phyloP scores from a whole-genome alignment of 2,329 filamentous ascomycete species.

The Cladobotryum mycophilum region DNA sequence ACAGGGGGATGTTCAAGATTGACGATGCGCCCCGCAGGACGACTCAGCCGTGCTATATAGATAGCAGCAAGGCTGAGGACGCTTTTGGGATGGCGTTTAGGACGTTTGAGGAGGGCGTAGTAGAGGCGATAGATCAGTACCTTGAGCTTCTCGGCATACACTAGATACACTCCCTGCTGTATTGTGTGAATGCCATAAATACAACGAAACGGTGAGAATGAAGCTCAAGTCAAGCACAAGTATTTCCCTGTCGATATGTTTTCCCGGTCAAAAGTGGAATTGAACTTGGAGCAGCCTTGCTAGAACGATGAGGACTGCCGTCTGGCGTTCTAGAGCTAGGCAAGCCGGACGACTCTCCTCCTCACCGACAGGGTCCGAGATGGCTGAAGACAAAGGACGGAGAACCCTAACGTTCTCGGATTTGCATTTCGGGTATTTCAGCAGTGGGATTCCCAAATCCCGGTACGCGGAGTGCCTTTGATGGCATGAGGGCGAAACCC shows the following conservation, averaged over 20 bases:
- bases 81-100: conserved; percentile 27
- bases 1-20: conserved; percentile 10
- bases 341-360: background rate
- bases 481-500: too few relatives aligned
- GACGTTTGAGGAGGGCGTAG: conserved; percentile 29
- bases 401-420: too few relatives aligned
- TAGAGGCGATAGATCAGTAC: conserved; percentile 28
- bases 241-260: too few relatives aligned
- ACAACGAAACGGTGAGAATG: background rate
- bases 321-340: background rate
- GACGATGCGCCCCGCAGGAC: background rate
- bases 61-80: conserved; percentile 24
- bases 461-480: too few relatives aligned
- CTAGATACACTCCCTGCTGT: background rate
- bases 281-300: background rate
- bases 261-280: too few relatives aligned
- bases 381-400: too few relatives aligned
- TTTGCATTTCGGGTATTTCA: too few relatives aligned
- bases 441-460: too few relatives aligned
- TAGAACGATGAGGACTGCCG: background rate
- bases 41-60: conserved; percentile 11
- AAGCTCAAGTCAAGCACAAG: too few relatives aligned
- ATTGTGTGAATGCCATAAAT: too few relatives aligned
- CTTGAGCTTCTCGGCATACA: conserved; percentile 22
- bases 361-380: too few relatives aligned